Conservation (phyloP, 441 rosid species). For the Macaranga tanarius region DNA sequence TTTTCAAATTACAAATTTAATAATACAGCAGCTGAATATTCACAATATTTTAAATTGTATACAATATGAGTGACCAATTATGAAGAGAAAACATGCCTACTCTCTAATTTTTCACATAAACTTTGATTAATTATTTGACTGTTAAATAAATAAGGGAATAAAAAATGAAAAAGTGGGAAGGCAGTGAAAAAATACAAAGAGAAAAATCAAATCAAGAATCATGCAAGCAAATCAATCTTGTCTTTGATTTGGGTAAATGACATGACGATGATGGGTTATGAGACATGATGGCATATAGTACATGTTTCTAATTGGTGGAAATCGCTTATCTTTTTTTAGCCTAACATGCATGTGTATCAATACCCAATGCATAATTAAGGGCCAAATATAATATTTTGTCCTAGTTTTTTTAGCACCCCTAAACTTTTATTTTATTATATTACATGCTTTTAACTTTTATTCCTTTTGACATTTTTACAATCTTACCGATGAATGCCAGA, state of each 20-base stretch:
- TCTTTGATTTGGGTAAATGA: constrained; percentile 6
- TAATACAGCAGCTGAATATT: too few relatives aligned
- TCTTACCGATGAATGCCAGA: too few relatives aligned
- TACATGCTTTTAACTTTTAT: too few relatives aligned
- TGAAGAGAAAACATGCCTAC: not conserved
- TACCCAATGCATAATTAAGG: too few relatives aligned
- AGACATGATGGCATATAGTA: not conserved
- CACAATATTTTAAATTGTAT: too few relatives aligned
- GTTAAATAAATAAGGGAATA: not conserved
- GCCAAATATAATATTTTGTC: too few relatives aligned
- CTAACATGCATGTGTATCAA: not conserved
- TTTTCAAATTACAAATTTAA: too few relatives aligned
- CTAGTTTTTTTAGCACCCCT: too few relatives aligned
- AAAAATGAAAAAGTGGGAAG: not conserved
- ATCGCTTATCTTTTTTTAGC: not conserved
- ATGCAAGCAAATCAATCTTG: constrained; percentile 5
- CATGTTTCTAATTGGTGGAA: not conserved
- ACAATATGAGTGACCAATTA: not conserved
- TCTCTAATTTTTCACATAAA: not conserved
- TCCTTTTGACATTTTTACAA: too few relatives aligned
- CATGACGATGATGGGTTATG: constrained; percentile 6
- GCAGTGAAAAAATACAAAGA: not conserved
- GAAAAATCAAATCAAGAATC: not conserved
- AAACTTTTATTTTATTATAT: too few relatives aligned
- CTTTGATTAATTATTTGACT: not conserved